phyloP scores from a whole-genome alignment of 441 rosid species.

The Corymbia citriodora region DNA sequence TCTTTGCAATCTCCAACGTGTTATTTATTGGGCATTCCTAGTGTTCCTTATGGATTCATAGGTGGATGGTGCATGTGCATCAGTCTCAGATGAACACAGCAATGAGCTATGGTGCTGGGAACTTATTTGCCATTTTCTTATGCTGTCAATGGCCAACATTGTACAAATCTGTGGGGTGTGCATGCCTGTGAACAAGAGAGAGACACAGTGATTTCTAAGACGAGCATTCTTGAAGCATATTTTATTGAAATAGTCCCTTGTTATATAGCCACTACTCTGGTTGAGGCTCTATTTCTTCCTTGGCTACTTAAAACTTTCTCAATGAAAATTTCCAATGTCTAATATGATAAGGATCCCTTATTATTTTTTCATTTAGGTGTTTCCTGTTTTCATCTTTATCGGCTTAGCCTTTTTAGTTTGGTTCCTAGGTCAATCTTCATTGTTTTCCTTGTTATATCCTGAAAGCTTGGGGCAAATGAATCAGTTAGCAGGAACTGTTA shows the following conservation, averaged over 20 bases:
- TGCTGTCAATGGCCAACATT: not conserved
- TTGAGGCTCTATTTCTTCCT: not conserved
- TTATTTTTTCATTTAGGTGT: not conserved
- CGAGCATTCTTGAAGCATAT: not conserved
- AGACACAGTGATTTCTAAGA: not conserved
- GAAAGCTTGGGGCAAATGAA: not conserved
- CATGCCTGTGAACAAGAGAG: not conserved
- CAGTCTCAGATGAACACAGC: not conserved
- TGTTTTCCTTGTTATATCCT: not conserved
- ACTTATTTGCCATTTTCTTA: not conserved
- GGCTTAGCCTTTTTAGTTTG: not conserved
- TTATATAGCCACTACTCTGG: not conserved
- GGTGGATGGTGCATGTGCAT: not conserved
- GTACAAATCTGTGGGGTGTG: not conserved
- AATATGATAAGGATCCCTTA: not conserved
- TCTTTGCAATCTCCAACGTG: not conserved
- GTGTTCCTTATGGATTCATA: not conserved
- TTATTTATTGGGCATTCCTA: not conserved
- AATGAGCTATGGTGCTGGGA: not conserved
- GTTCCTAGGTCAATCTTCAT: not conserved
- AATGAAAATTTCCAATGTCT: not conserved
- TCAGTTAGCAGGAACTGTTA: not conserved
- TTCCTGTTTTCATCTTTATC: not conserved
- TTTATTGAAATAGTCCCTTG: not conserved
- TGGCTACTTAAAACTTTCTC: not conserved